A percentile compares a stretch with the other conserved stretches of the same genome.
Evolutionary conservation across 441 rosid species (phyloP).

Genomic region (Capsella rubella): DNA sequence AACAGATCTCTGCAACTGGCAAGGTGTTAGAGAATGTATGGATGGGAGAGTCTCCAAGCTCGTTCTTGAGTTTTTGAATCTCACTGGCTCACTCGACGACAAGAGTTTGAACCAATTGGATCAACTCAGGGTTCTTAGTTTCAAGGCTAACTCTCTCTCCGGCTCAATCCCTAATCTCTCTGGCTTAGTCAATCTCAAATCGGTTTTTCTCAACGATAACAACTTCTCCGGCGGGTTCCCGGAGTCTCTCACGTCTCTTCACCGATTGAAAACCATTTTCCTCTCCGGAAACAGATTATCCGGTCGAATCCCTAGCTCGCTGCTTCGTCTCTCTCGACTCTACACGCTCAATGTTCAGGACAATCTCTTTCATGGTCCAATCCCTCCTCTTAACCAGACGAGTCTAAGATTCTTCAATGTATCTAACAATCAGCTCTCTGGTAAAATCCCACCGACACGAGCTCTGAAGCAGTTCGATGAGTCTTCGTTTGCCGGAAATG

Average conservation of each 20-base stretch:
- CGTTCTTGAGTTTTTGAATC: slow-evolving; percentile 70
- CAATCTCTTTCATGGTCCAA: slow-evolving; percentile 59
- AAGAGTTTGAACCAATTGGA: slow-evolving; percentile 62
- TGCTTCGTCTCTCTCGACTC: slow-evolving; percentile 61
- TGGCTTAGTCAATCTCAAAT: slow-evolving; percentile 72
- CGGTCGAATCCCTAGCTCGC: slow-evolving; percentile 64
- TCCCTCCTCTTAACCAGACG: slow-evolving; percentile 81
- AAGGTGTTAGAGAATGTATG: slow-evolving; percentile 74
- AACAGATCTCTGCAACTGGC: slow-evolving; percentile 74
- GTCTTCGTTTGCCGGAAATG: slow-evolving; percentile 66
- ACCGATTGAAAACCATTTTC: slow-evolving; percentile 69
- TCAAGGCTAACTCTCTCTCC: slow-evolving; percentile 79
- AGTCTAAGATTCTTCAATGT: slow-evolving; percentile 80
- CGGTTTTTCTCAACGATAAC: slow-evolving; percentile 69
- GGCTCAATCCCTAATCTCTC: slow-evolving; percentile 76
- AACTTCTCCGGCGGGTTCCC: slow-evolving; percentile 78
- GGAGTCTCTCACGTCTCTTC: slow-evolving; percentile 59
- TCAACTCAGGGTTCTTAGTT: slow-evolving; percentile 83
- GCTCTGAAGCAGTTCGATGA: slow-evolving; percentile 70
- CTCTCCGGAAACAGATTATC: slow-evolving; percentile 63
- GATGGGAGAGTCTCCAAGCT: slow-evolving; percentile 83
- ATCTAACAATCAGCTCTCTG: slow-evolving; percentile 71
- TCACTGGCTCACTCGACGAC: slow-evolving; percentile 62
- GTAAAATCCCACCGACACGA: slow-evolving; percentile 68
- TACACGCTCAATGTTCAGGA: slow-evolving; percentile 65